A percentile compares a stretch with the other conserved stretches of the same genome.
Conservation (phyloP, 1,284 basidiomycete species). For the Cystobasidium slooffiae region DNA sequence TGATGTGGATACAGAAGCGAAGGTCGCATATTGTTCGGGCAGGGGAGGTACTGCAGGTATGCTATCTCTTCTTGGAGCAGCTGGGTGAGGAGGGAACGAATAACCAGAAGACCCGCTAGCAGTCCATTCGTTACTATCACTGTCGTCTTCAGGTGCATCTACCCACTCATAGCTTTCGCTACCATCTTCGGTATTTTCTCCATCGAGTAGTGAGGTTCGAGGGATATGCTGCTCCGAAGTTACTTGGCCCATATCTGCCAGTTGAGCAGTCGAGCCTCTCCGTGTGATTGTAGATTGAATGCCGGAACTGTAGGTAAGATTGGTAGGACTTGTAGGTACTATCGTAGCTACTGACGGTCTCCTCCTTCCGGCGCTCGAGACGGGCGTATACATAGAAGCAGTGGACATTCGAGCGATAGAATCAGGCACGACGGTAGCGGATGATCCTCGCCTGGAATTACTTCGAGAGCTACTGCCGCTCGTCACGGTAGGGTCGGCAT, state of each 20-base stretch:
- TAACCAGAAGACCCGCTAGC: background rate
- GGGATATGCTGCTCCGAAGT: slow-evolving; percentile 16
- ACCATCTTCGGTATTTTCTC: background rate
- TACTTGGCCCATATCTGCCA: slow-evolving; percentile 31
- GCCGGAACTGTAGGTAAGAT: background rate
- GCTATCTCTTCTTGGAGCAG: background rate
- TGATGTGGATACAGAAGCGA: background rate
- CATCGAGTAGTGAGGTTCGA: background rate
- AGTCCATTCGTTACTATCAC: background rate
- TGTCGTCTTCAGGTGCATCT: slow-evolving; percentile 24
- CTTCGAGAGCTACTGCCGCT: background rate
- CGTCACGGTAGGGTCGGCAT: background rate
- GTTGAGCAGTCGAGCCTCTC: slow-evolving; percentile 21
- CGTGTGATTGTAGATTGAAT: background rate
- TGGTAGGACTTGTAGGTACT: slow-evolving; percentile 5
- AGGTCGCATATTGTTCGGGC: slow-evolving; percentile 13
- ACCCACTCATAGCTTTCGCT: slow-evolving; percentile 39
- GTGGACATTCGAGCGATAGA: background rate
- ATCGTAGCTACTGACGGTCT: slow-evolving; percentile 11
- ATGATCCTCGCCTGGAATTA: slow-evolving; percentile 29
- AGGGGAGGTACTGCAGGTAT: slow-evolving; percentile 22
- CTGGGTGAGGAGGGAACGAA: slow-evolving; percentile 17
- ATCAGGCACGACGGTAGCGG: slow-evolving; percentile 33
- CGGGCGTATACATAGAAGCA: background rate
- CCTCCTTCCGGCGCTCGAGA: background rate